These are phyloP conservation scores for Suillus subalutaceus DNA, from an alignment of 768 basidiomycete genomes.

Conservation along the genomic window DNA sequence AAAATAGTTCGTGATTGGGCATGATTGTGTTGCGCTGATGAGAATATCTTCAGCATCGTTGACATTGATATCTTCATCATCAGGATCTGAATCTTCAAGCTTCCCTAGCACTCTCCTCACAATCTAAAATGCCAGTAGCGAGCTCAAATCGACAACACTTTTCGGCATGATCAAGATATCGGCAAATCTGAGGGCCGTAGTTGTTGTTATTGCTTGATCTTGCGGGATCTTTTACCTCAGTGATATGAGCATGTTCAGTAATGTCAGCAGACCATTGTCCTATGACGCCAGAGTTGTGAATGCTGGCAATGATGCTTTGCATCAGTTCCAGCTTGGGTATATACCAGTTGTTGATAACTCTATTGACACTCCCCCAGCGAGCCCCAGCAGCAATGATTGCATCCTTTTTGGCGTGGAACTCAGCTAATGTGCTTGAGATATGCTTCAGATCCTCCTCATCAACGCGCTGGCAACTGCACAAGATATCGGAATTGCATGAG, in stretches of 20 bases:
- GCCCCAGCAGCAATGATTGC: not conserved
- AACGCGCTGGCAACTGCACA: not conserved
- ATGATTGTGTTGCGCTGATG: too few relatives aligned
- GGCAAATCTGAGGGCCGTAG: not conserved
- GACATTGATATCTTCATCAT: not conserved
- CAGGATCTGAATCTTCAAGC: not conserved
- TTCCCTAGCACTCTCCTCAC: too few relatives aligned
- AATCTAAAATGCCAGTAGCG: not conserved
- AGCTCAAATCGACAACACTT: slow-evolving; percentile 4
- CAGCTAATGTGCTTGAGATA: not conserved
- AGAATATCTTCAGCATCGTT: too few relatives aligned
- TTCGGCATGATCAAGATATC: not conserved
- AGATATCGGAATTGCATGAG: not conserved
- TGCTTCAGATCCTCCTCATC: not conserved
- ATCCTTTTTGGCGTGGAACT: not conserved
- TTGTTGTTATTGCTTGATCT: not conserved
- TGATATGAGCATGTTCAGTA: not conserved
- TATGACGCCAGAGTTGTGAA: not conserved
- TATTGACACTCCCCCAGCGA: not conserved
- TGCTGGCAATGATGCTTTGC: not conserved
- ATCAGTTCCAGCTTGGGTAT: not conserved
- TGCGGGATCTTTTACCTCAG: not conserved
- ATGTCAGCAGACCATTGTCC: not conserved
- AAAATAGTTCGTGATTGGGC: slow-evolving; percentile 1
- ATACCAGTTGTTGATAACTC: too few relatives aligned